phyloP scores from a whole-genome alignment of 1,139 yeast species.

The Diutina rugosa region DNA sequence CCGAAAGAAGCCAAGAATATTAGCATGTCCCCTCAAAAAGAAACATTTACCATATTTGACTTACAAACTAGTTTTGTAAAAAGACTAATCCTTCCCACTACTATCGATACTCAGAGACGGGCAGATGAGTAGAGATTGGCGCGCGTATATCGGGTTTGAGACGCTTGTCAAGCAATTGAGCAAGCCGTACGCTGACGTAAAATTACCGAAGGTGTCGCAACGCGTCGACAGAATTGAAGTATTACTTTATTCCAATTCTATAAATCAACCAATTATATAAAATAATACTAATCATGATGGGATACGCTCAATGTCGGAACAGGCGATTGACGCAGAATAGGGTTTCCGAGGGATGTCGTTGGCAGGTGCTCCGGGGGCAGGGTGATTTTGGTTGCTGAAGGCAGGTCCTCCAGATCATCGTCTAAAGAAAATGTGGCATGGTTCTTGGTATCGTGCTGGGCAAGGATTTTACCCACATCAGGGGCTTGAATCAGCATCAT shows the following conservation, averaged over 20 bases:
- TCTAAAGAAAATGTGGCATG: background rate
- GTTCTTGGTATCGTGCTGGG: background rate
- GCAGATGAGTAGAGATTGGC: no score
- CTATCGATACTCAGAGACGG: no score
- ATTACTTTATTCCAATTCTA: background rate
- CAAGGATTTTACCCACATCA: constrained; percentile 1
- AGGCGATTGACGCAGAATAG: background rate
- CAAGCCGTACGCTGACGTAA: background rate
- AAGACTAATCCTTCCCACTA: no score
- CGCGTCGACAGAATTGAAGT: background rate
- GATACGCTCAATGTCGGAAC: constrained; percentile 1
- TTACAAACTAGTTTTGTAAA: no score
- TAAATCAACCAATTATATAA: background rate
- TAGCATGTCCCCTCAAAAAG: no score
- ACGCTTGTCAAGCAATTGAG: background rate
- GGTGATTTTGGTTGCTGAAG: background rate
- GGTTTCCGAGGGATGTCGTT: background rate
- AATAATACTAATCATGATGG: background rate
- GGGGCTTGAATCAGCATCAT: background rate
- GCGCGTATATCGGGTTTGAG: no score
- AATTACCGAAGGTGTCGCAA: background rate
- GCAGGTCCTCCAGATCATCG: background rate
- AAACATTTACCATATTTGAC: no score
- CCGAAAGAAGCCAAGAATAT: background rate
- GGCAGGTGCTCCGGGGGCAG: background rate